Evolutionary conservation across 2,329 filamentous ascomycete genomes (phyloP).

Genomic region (Monosporascus cannonballus): DNA sequence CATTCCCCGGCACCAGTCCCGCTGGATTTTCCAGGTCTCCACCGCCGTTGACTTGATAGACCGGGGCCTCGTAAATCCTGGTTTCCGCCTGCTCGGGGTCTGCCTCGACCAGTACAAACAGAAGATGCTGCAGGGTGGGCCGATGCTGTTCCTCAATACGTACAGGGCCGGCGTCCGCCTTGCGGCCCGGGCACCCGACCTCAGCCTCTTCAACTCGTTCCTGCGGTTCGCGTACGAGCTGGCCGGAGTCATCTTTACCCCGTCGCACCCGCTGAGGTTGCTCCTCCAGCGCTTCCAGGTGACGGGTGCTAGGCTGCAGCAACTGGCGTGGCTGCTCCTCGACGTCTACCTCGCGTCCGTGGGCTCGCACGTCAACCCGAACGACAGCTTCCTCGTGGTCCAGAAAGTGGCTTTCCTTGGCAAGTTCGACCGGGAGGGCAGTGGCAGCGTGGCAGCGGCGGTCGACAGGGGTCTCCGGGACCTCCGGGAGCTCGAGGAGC

Average conservation of each 20-base stretch:
- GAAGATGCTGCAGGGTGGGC: constrained; percentile 9
- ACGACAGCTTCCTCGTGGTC: not conserved
- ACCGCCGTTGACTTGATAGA: constrained; percentile 9
- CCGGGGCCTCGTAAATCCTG: constrained; percentile 9
- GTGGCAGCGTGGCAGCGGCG: not conserved
- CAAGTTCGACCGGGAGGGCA: not conserved
- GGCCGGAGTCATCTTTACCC: not conserved
- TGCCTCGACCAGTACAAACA: constrained; percentile 11
- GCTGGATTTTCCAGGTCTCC: constrained; percentile 14
- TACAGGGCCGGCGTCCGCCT: constrained; percentile 3
- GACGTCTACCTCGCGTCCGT: not conserved
- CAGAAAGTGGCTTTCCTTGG: not conserved
- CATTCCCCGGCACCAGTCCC: constrained; percentile 5
- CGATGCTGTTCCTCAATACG: constrained; percentile 13
- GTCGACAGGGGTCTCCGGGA: constrained; percentile 7
- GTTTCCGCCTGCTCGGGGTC: constrained; percentile 11
- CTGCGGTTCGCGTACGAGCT: not conserved
- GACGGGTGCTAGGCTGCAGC: not conserved
- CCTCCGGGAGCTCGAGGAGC: constrained; percentile 4
- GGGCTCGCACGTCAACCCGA: not conserved
- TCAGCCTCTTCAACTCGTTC: not conserved
- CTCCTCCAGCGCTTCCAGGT: not conserved
- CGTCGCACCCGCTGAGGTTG: not conserved
- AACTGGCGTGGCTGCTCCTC: not conserved
- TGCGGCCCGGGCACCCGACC: not conserved